These are phyloP conservation scores for Hyaloscypha finlandica DNA, from an alignment of 495 filamentous ascomycete species.

Conservation along the genomic window DNA sequence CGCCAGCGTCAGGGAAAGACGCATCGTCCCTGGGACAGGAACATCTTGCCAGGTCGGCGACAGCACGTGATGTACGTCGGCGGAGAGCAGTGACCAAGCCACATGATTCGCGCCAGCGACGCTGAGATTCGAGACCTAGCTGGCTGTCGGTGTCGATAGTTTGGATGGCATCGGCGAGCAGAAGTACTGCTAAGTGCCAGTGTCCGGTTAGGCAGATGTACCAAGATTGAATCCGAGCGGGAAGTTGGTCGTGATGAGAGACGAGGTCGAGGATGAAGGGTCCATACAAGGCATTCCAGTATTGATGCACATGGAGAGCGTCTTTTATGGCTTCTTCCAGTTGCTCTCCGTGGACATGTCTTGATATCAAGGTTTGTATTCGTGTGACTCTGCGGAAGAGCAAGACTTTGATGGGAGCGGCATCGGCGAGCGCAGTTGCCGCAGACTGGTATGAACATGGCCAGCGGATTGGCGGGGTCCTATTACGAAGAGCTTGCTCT, in stretches of 20 bases:
- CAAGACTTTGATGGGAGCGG: constrained; percentile 50
- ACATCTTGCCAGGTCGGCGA: constrained; percentile 42
- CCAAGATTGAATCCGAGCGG: constrained; percentile 49
- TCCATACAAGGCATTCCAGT: constrained; percentile 46
- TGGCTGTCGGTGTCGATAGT: constrained; percentile 37
- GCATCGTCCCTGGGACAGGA: constrained; percentile 25
- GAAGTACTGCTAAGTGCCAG: constrained; percentile 49
- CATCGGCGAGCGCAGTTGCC: constrained; percentile 41
- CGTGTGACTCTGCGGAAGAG: constrained; percentile 48
- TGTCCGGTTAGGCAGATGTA: constrained; percentile 48
- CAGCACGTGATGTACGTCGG: constrained; percentile 35
- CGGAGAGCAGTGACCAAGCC: constrained; percentile 36
- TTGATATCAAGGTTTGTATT: constrained; percentile 44
- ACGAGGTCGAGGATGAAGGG: constrained; percentile 47
- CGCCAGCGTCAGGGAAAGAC: constrained; percentile 22
- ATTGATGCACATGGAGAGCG: constrained; percentile 41
- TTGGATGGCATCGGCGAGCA: constrained; percentile 48
- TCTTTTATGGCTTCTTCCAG: constrained; percentile 43
- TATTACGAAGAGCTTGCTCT: not conserved
- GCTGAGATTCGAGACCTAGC: constrained; percentile 32
- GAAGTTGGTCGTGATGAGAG: constrained; percentile 42
- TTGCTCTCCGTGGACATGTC: constrained; percentile 25
- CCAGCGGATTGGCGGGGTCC: constrained; percentile 34
- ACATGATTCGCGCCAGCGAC: constrained; percentile 33
- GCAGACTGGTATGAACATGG: constrained; percentile 48